Conservation (phyloP, 805 yeast species). For the Clavispora carvajalis region DNA sequence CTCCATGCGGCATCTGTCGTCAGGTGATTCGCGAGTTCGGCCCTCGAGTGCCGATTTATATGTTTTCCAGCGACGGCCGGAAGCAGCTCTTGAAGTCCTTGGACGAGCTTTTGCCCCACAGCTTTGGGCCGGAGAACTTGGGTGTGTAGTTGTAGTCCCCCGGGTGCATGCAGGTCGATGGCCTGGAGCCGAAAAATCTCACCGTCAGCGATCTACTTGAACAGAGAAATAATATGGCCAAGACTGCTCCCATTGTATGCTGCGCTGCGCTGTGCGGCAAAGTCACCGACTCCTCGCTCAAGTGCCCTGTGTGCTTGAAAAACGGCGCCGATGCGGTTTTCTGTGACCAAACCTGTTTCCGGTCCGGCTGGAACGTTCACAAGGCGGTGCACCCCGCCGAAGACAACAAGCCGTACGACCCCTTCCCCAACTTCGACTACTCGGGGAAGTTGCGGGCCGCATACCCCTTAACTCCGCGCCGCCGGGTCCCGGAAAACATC, state of each 20-base stretch:
- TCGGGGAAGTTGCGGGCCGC: conserved; percentile 71
- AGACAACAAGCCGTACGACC: conserved; percentile 66
- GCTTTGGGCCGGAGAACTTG: conserved; percentile 81
- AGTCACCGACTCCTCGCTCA: conserved; percentile 64
- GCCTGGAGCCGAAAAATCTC: not conserved
- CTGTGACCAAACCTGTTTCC: conserved; percentile 82
- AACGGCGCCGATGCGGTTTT: conserved; percentile 57
- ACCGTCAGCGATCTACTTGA: too few relatives aligned
- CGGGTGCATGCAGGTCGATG: not conserved
- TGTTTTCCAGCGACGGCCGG: conserved; percentile 58
- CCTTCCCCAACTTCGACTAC: conserved; percentile 75
- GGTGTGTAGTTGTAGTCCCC: not conserved
- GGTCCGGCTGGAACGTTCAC: conserved; percentile 65
- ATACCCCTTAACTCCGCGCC: conserved; percentile 75
- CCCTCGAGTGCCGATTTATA: conserved; percentile 51
- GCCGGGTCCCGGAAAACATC: conserved; percentile 67
- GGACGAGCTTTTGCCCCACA: conserved; percentile 66
- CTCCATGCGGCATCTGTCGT: conserved; percentile 95
- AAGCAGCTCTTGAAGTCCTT: conserved; percentile 41
- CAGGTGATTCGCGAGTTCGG: conserved; percentile 85
- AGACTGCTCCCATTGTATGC: conserved; percentile 35
- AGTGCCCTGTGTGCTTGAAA: conserved; percentile 91
- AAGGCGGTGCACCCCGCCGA: conserved; percentile 63
- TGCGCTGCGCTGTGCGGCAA: conserved; percentile 84
- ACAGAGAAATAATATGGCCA: conserved; percentile 1